A percentile compares a stretch with the other conserved stretches of the same genome.
Conservation (phyloP, 176 grass and related monocot genomes). For the Carex myosuroides region DNA sequence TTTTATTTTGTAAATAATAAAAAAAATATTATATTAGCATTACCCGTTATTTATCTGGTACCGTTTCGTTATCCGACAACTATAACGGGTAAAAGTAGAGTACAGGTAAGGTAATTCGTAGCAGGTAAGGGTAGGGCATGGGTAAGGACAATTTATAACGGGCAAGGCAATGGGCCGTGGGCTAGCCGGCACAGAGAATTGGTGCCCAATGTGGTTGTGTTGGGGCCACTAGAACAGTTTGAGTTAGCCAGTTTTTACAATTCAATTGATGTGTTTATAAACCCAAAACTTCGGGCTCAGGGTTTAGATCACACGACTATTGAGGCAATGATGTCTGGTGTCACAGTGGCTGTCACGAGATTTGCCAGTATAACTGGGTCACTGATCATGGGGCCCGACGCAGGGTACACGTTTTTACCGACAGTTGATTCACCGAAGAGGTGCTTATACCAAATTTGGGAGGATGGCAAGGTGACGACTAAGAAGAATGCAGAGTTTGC, state of each 20-base stretch:
- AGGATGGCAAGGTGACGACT: constrained; percentile 24
- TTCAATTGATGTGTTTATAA: constrained; percentile 36
- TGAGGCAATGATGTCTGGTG: constrained; percentile 43
- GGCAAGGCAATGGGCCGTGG: constrained; percentile 32
- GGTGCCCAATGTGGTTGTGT: constrained; percentile 24
- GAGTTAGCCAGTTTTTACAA: constrained; percentile 40
- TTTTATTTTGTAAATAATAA: no score
- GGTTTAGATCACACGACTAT: constrained; percentile 45
- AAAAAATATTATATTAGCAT: no score
- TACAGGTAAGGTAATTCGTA: no score
- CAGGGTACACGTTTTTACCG: constrained; percentile 39
- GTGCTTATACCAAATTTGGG: constrained; percentile 21
- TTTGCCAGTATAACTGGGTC: constrained; percentile 45
- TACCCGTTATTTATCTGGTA: no score
- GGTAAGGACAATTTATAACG: no score
- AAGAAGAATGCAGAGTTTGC: constrained; percentile 29
- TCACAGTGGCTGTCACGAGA: constrained; percentile 24
- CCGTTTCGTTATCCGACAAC: no score
- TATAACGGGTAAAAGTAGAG: no score
- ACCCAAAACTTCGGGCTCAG: constrained; percentile 40
- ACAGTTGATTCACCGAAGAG: constrained; percentile 31
- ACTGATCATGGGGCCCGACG: constrained; percentile 33
- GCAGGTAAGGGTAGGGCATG: no score
- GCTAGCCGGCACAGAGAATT: constrained; percentile 29
- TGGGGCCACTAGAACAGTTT: constrained; percentile 28